phyloP scores from a whole-genome alignment of 768 basidiomycete species.

The Guyanaporus albipodus region DNA sequence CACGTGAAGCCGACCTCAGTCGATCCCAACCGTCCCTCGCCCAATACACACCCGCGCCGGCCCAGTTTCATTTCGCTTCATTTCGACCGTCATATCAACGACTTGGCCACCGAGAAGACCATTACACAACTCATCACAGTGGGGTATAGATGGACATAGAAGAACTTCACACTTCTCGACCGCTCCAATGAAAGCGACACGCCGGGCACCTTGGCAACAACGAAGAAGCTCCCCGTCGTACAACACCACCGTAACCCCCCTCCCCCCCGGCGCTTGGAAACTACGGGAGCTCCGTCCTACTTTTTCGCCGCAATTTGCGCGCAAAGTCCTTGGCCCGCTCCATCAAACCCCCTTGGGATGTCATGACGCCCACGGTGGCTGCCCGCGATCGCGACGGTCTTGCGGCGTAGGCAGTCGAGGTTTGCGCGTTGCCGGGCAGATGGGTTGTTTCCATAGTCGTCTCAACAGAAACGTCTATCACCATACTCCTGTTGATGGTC shows the following conservation, averaged over 20 bases:
- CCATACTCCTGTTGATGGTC: constrained; percentile 29
- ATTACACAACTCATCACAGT: constrained; percentile 9
- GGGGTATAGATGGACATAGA: constrained; percentile 27
- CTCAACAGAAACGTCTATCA: constrained; percentile 49
- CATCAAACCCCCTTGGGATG: constrained; percentile 29
- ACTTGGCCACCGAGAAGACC: constrained; percentile 12
- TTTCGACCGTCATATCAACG: constrained; percentile 13
- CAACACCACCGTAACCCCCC: constrained; percentile 20
- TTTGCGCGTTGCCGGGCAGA: neutral
- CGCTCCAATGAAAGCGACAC: constrained; percentile 15
- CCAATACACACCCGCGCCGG: neutral
- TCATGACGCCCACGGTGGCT: constrained; percentile 31
- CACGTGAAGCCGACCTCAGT: constrained; percentile 11
- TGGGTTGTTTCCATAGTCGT: constrained; percentile 29
- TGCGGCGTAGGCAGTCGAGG: constrained; percentile 21
- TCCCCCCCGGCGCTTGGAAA: neutral
- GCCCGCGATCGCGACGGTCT: constrained; percentile 33
- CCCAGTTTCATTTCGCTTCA: constrained; percentile 18
- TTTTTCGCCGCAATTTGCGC: constrained; percentile 42
- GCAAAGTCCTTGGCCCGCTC: constrained; percentile 39
- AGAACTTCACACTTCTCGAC: constrained; percentile 12
- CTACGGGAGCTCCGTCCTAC: constrained; percentile 17
- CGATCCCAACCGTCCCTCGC: constrained; percentile 1
- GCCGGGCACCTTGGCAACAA: constrained; percentile 27
- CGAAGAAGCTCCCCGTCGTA: constrained; percentile 8